Base-by-base conservation (phyloP, 305 asterid species). In the Fraxinus velutina region DNA sequence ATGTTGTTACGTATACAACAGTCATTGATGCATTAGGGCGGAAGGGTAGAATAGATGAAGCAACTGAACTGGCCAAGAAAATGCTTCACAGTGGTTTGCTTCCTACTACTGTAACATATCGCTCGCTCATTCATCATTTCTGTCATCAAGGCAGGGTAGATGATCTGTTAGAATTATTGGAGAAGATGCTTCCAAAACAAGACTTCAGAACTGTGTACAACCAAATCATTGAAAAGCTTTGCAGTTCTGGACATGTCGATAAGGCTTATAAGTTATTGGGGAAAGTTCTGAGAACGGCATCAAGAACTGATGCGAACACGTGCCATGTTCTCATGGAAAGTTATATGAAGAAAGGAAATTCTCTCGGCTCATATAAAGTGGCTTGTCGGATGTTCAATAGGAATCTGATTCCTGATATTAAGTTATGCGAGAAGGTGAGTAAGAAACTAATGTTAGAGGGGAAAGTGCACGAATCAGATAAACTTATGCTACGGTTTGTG, bases 371-470 rank as follows among this genome's bases (percentile, higher is more conserved):
- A 21, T 95, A 92, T 86, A 90, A 86, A 84, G 97, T 93, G 75
- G 97, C 96, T 17, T 92, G 97, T 88, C 88, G 97, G 81, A 95
- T 95, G 99, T 92, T 95, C 86, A 87, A 89, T 85, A 88, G 97
- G 68, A 94, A 95, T 87, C 86, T 95, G 86, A 83, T 94, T 77
- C 99, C 98, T 47, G 95, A 95, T 71, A 81, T 94, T 73, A 94
- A 89, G 89, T 83, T 95, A 76, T 95, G 98, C 78, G 97, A 92
- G 84, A 89, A 87, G 83, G 95, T 95, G 84, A 88, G 92, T 84
- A 90, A 89, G 84, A 86, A 87, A 80, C 88, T 95, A 89, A 47
- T 89, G 78, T 68, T 79, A 33, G 85, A 75, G 68, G 86, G 89
- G 84, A 92, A 89, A 73, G 77, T 82, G 24, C 86, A 90, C n/a